Conservation (phyloP, 352 stramenopile genomes). For the Albugo laibachii region DNA sequence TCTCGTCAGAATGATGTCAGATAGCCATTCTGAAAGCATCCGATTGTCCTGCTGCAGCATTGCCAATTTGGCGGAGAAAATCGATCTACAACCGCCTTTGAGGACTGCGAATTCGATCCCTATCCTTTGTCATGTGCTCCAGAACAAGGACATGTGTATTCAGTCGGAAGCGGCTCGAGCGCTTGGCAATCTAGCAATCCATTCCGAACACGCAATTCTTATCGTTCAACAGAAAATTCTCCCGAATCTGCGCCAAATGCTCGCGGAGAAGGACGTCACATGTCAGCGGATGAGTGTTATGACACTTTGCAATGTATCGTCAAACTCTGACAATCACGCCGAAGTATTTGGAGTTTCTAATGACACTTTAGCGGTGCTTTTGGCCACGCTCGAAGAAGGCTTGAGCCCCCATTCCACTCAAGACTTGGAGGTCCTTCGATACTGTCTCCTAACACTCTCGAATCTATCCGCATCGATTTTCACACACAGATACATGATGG, state of each 20-base stretch:
- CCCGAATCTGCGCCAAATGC: constrained; percentile 66
- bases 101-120: constrained; percentile 78
- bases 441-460: constrained; percentile 85
- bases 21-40: constrained; percentile 57
- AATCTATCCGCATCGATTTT: constrained; percentile 81
- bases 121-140: constrained; percentile 64
- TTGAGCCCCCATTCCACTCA: constrained; percentile 83
- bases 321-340: constrained; percentile 86
- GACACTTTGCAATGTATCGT: constrained; percentile 88
- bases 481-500: constrained; percentile 72
- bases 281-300: constrained; percentile 91
- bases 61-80: constrained; percentile 87
- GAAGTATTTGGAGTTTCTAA: constrained; percentile 80
- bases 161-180: constrained; percentile 85
- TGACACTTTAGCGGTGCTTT: constrained; percentile 76
- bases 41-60: constrained; percentile 87
- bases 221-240: constrained; percentile 80
- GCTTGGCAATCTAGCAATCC: constrained; percentile 88
- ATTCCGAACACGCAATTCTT: constrained; percentile 87
- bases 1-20: constrained; percentile 65
- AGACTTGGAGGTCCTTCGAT: constrained; percentile 90
- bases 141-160: constrained; percentile 50
- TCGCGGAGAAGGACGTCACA: constrained; percentile 78
- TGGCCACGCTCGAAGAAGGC: constrained; percentile 74
- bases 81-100: constrained; percentile 86